Evolutionary conservation across 768 basidiomycete genomes (phyloP), one percentile per base, ranked within the genome.

Genomic region (Tulasnella sp.): DNA sequence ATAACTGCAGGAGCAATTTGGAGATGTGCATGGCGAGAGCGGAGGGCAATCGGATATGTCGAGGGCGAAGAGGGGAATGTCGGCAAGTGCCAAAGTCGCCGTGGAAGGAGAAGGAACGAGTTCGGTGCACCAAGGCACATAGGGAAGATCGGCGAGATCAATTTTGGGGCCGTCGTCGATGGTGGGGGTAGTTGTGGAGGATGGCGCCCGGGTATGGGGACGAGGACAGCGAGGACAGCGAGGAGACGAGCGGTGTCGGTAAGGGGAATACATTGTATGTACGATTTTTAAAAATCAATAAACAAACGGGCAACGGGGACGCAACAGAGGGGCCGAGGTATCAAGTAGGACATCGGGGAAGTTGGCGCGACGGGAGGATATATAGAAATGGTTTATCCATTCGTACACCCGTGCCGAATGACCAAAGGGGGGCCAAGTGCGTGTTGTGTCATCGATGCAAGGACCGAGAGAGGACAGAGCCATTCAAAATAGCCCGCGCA

Each of bases 1-100:
- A 67, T 89, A 90, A 57, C 84, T 89, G 61, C 25, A 37, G 42
- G 15, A 31, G 31, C 25, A 42, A 43, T 45, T 27, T 11, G 23
- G 25, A 11, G 21, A 25, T 15, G 21, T 27, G 39, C 40, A 45
- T 50, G 25, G 39, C 9, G 37, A 41, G 41, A 43, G 37, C 21
- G 42, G 53, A 3, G 53, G 25, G 21, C 37, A 29, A 29, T 42
- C 42, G 19, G 15, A 34, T n/a, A 35, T 4, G 8, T 37, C 36
- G 29, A 52, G 21, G 17, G 27, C 17, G 4, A 62, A 32, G 39
- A 46, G 53, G 29, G 52, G 62, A 32, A 64, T 54, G 48, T 66
- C 64, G 58, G 61, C 12, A 32, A n/a, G 9, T 21, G 19, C 19
- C 23, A 4, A 8, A 48, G 46, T 48, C n/a, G 46, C 29, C 27